Percentiles rank a stretch among this genome's conserved stretches.
These are phyloP conservation scores for Moesziomyces antarcticus DNA, from an alignment of 1,284 basidiomycete genomes.

Conservation along the genomic window DNA sequence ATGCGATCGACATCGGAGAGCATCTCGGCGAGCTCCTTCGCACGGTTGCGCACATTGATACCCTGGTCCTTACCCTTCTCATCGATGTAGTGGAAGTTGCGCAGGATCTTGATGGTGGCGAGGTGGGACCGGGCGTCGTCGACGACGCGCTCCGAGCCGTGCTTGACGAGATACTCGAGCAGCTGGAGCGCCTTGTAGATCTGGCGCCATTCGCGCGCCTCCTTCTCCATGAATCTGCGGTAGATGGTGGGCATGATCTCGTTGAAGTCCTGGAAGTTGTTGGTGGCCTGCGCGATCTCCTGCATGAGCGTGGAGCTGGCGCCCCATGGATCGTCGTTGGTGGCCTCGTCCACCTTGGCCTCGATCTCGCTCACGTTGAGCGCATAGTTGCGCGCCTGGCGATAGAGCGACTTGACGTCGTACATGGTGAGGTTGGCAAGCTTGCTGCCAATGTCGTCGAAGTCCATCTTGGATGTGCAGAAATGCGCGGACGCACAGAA, in stretches of 20 bases:
- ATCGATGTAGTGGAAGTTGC: conserved; percentile 98
- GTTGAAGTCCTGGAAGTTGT: conserved; percentile 97
- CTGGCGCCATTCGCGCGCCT: conserved; percentile 96
- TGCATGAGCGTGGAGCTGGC: conserved; percentile 98
- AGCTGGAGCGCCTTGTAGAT: conserved; percentile 99
- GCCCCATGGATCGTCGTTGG: conserved; percentile 98
- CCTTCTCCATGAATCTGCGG: conserved; percentile 83
- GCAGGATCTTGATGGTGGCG: conserved; percentile 94
- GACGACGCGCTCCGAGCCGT: conserved; percentile 97
- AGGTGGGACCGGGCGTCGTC: conserved; percentile 96
- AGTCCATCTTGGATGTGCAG: conserved; percentile 23
- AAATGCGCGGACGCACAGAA: neutral
- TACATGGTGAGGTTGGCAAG: conserved; percentile 66
- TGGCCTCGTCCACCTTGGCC: conserved; percentile 94
- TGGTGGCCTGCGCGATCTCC: conserved; percentile 94
- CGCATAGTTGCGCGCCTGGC: conserved; percentile 71
- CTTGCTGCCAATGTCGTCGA: conserved; percentile 58
- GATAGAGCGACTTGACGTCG: conserved; percentile 65
- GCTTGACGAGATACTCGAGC: conserved; percentile 94
- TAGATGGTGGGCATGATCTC: conserved; percentile 99
- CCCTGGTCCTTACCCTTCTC: conserved; percentile 99
- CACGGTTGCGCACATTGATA: conserved; percentile 95
- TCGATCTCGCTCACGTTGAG: conserved; percentile 97
- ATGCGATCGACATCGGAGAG: conserved; percentile 92
- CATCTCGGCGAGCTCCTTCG: conserved; percentile 89